phyloP scores from a whole-genome alignment of 1,284 basidiomycete species.

The Ceratobasidium sp. region DNA sequence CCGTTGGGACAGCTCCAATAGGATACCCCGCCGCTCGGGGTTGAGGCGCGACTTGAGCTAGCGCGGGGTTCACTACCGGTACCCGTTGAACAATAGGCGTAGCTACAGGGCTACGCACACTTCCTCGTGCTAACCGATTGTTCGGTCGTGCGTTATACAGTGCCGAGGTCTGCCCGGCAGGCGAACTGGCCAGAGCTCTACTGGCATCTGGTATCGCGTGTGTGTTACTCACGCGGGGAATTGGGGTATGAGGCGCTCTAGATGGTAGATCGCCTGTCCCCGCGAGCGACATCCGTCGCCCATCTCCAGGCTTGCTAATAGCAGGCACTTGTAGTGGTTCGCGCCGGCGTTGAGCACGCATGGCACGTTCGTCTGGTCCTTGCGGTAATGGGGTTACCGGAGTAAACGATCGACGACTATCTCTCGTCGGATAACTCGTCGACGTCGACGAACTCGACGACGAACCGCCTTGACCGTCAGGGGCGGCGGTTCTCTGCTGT shows the following conservation, averaged over 20 bases:
- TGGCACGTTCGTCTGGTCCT: neutral
- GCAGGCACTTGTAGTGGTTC: neutral
- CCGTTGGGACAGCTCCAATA: conserved; percentile 1
- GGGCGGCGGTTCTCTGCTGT: neutral
- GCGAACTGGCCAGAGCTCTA: neutral
- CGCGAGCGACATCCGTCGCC: neutral
- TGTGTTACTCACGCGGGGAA: neutral
- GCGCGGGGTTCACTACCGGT: neutral
- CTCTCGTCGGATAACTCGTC: too few relatives aligned
- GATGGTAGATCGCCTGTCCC: neutral
- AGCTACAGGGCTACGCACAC: neutral
- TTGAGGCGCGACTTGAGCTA: neutral
- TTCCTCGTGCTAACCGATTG: neutral
- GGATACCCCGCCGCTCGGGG: neutral
- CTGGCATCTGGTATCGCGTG: neutral
- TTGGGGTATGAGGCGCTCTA: neutral
- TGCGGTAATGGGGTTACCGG: neutral
- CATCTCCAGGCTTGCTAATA: neutral
- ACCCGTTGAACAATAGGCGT: neutral
- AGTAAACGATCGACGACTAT: neutral
- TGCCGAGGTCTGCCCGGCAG: neutral
- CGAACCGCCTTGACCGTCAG: neutral
- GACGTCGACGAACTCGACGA: neutral
- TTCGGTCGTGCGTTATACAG: neutral
- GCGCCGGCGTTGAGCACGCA: neutral